phyloP scores from a whole-genome alignment of 768 basidiomycete species.

The Serendipita vermifera region DNA sequence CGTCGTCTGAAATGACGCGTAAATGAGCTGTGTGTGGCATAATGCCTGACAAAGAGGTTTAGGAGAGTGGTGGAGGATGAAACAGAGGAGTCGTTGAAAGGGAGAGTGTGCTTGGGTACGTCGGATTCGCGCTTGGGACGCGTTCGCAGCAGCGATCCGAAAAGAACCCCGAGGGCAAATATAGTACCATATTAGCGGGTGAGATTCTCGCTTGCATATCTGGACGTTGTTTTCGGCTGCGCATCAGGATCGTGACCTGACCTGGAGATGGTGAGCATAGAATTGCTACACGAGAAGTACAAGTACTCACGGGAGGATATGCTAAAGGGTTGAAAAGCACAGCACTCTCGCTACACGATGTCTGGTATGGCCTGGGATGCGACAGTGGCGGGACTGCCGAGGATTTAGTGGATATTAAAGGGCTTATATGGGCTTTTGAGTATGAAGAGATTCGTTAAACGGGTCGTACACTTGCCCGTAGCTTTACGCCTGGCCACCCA shows the following conservation, averaged over 20 bases:
- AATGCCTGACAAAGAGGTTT: neutral
- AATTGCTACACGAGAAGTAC: neutral
- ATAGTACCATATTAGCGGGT: neutral
- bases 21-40: neutral
- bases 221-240: neutral
- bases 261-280: neutral
- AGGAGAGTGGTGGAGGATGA: neutral
- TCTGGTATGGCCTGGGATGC: neutral
- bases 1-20: neutral
- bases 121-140: neutral
- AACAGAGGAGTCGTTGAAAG: slow-evolving; percentile 2
- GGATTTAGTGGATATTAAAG: neutral
- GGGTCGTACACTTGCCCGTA: slow-evolving; percentile 8
- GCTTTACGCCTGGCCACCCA: no score
- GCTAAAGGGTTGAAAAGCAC: neutral
- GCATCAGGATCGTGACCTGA: neutral
- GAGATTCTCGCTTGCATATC: neutral
- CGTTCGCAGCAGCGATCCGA: neutral
- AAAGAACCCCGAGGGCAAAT: neutral
- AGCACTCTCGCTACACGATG: neutral
- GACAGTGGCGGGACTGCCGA: neutral
- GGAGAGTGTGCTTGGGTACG: neutral
- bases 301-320: neutral
- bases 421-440: neutral
- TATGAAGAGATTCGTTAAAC: neutral